Evolutionary conservation across 2,329 filamentous ascomycete genomes (phyloP).

Genomic region (Fusarium tjaetaba): DNA sequence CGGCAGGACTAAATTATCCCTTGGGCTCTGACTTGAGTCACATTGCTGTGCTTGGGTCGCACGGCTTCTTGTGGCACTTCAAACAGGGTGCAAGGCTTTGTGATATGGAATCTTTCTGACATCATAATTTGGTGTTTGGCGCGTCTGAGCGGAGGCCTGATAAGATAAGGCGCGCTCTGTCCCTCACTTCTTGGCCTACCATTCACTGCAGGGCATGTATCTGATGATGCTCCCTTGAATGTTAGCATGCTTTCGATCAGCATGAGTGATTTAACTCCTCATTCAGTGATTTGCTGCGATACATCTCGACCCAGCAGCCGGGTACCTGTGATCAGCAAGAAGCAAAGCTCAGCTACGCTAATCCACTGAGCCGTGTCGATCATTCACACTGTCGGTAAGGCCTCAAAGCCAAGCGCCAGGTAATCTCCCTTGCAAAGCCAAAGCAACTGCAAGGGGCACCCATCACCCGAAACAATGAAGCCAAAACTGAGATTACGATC

Average conservation of each 20-base stretch:
- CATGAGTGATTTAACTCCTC: background rate
- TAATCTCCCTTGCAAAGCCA: background rate
- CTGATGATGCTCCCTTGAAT: background rate
- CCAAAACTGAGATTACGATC: background rate
- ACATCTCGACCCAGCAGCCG: background rate
- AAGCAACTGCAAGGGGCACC: background rate
- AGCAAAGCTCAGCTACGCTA: background rate
- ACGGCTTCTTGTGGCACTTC: background rate
- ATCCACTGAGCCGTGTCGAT: background rate
- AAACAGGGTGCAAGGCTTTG: background rate
- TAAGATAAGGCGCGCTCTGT: background rate
- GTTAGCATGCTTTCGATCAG: background rate
- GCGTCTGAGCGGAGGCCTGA: background rate
- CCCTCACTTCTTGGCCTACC: background rate
- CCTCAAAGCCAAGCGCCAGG: background rate
- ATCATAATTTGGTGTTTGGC: background rate
- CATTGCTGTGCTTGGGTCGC: background rate
- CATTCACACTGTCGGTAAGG: background rate
- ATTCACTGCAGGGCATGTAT: background rate
- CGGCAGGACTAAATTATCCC: background rate
- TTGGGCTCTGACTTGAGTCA: background rate
- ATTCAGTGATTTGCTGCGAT: background rate
- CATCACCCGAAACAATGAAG: background rate
- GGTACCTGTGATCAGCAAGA: background rate
- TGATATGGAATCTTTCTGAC: background rate